A percentile compares a stretch with the other conserved stretches of the same genome.
Conservation (phyloP, 2,329 filamentous ascomycete species). For the Trichoderma cornu-damae region DNA sequence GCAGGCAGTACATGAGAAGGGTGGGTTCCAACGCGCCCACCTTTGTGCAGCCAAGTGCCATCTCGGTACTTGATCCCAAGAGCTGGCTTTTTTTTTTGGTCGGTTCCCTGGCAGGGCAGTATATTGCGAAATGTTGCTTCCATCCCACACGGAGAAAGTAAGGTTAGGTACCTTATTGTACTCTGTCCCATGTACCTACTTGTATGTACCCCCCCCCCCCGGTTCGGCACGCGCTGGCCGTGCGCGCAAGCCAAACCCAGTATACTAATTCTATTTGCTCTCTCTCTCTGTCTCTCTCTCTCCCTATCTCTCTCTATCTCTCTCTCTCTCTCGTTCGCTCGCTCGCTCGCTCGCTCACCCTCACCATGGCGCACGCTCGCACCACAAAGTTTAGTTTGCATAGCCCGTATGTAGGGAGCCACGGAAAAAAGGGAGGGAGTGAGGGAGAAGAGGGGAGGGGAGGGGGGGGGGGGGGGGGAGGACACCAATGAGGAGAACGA, state of each 20-base stretch:
- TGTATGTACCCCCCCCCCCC: background rate
- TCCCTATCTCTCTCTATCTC: background rate
- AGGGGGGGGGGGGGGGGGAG: background rate
- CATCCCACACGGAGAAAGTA: background rate
- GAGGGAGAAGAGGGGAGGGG: background rate
- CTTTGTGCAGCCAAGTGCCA: slow-evolving; percentile 20
- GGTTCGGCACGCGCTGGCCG: background rate
- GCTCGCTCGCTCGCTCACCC: slow-evolving; percentile 10
- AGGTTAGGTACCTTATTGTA: too few species aligned
- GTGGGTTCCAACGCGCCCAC: slow-evolving; percentile 9
- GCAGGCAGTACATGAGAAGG: slow-evolving; percentile 4
- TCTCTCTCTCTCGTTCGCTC: background rate
- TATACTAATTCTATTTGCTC: too few species aligned
- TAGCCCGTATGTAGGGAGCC: background rate
- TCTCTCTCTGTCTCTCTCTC: background rate
- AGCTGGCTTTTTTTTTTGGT: slow-evolving; percentile 10
- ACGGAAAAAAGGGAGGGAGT: background rate
- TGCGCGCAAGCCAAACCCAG: slow-evolving; percentile 5
- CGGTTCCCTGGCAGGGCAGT: slow-evolving; percentile 5
- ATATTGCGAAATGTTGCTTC: background rate
- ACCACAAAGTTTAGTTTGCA: slow-evolving; percentile 10
- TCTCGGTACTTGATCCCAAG: slow-evolving; percentile 20
- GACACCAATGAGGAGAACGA: background rate
- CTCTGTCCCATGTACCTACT: background rate
- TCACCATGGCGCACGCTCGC: background rate